Base-by-base conservation (phyloP, 225 moss, liverwort and hornwort species). In the Sphagnum tenellum region DNA sequence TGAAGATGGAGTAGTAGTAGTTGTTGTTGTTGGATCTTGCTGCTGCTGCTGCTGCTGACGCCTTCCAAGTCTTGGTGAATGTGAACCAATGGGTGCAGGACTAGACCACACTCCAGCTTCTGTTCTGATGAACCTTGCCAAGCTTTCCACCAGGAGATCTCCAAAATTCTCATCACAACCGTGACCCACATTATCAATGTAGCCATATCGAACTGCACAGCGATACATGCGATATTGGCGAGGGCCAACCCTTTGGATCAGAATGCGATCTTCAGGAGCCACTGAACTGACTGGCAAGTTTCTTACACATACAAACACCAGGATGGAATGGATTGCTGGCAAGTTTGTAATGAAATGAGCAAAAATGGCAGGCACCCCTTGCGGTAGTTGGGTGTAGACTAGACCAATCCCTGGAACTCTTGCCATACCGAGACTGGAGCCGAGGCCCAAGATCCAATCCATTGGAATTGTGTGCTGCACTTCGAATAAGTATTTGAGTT, bases 201-300 rank as follows among this genome's bases (percentile, higher is more conserved):
- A 83, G 3, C 83, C 83, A 9, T 74, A 83, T 55, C 83, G 66
- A 8, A 77, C 79, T 5, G 83, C 83, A 50, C 83, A 83, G 61
- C 83, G 71, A 60, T 66, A 83, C 79, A 79, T 76, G 14, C 74
- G 66, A 8, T 13, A 62, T 2, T 71, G 50, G 7, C 44, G 67
- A 6, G 75, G 75, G 9, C 74, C 75, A n/a, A 75, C 45, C 3
- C 79, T 67, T 47, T 64, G 54, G 2, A 79, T 47, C 2, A 75
- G 75, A 48, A 79, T 64, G 9, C 72, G 79, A 7, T 79, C 79
- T 8, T 72, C 68, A 2, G 63, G 67, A 12, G 55, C 61, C 0
- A 79, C 66, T 11, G 56, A 58, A 46, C 66, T 46, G 12, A 79
- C 69, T 0, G 79, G 79, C 47, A 75, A 46, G 54, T 69, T 5